A percentile compares a stretch with the other conserved stretches of the same genome.
Conservation (phyloP, 495 filamentous ascomycete genomes). For the Rhypophila decipiens region DNA sequence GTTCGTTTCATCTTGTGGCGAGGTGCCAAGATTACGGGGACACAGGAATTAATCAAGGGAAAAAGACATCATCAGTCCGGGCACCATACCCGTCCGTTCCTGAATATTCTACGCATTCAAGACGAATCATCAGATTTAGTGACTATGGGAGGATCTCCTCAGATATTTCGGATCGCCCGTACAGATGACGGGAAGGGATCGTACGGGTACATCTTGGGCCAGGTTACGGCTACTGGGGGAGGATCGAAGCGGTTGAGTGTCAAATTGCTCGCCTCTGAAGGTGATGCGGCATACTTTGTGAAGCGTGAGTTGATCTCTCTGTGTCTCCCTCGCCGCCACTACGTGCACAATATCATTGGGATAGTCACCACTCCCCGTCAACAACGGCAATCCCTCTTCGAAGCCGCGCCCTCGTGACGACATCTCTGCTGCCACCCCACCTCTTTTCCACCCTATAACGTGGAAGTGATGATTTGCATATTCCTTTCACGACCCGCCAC, state of each 20-base stretch:
- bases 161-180: conserved; percentile 50
- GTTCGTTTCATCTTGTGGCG: not conserved
- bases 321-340: no score
- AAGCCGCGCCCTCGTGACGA: no score
- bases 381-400: no score
- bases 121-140: not conserved
- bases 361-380: no score
- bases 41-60: no score
- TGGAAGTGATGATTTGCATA: no score
- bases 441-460: no score
- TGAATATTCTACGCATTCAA: not conserved
- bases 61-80: no score
- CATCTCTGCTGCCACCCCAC: no score
- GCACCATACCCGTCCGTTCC: not conserved
- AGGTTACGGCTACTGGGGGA: conserved; percentile 44
- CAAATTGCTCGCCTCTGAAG: conserved; percentile 63
- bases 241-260: conserved; percentile 50
- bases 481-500: no score
- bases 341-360: no score
- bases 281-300: conserved; percentile 51
- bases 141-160: not conserved
- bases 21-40: no score
- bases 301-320: conserved; percentile 53
- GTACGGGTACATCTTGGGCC: conserved; percentile 52
- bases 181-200: conserved; percentile 48